Evolutionary conservation across 2,329 filamentous ascomycete genomes (phyloP).

Genomic region (Xenoacremonium recifei): DNA sequence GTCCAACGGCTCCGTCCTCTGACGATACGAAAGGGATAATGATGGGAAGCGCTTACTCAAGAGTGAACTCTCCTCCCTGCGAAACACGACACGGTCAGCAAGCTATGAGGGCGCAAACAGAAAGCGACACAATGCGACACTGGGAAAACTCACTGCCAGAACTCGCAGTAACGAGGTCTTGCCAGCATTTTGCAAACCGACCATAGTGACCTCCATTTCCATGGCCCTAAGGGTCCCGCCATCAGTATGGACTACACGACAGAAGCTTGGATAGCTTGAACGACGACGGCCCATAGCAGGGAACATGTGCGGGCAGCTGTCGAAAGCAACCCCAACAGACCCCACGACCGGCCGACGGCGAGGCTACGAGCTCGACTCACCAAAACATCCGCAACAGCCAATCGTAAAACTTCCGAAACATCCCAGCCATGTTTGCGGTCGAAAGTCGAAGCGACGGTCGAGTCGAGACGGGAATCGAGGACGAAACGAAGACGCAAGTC

Average conservation of each 20-base stretch:
- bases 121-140: too few species aligned
- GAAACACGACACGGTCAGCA: conserved; percentile 18
- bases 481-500: not conserved
- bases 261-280: conserved; percentile 14
- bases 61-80: conserved; percentile 95
- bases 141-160: conserved; percentile 75
- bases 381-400: conserved; percentile 98
- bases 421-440: conserved; percentile 68
- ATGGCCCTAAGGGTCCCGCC: conserved; percentile 70
- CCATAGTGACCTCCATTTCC: conserved; percentile 99
- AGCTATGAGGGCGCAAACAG: conserved; percentile 1
- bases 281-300: conserved; percentile 7
- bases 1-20: conserved; percentile 1
- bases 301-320: conserved; percentile 7
- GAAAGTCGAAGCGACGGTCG: not conserved
- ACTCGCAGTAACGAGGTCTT: conserved; percentile 95
- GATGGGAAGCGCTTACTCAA: conserved; percentile 71
- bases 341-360: conserved; percentile 8
- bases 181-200: conserved; percentile 95
- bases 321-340: conserved; percentile 7
- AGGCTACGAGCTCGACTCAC: conserved; percentile 51
- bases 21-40: conserved; percentile 1
- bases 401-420: conserved; percentile 96
- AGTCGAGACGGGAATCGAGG: not conserved
- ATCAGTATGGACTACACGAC: conserved; percentile 26